Conservation (phyloP, 2,329 filamentous ascomycete genomes). For the Drechslera avenae region DNA sequence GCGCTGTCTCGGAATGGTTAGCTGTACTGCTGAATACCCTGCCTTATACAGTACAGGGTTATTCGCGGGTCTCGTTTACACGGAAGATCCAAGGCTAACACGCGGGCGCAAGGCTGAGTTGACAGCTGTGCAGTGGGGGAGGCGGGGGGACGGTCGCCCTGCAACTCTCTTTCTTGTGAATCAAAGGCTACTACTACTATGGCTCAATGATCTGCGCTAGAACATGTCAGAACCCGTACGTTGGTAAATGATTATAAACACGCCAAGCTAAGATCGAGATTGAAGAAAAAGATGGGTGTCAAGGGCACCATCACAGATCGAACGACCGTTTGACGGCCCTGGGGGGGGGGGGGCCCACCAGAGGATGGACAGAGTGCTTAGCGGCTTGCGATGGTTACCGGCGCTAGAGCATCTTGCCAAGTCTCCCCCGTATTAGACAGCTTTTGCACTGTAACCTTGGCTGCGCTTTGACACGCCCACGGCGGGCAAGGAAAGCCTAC, state of each 20-base stretch:
- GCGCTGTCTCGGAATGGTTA: conserved; percentile 7
- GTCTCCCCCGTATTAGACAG: conserved; percentile 16
- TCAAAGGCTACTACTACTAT: background rate
- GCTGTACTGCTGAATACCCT: conserved; percentile 10
- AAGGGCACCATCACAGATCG: conserved; percentile 11
- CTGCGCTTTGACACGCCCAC: background rate
- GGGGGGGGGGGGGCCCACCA: background rate
- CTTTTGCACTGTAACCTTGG: conserved; percentile 11
- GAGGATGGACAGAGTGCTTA: conserved; percentile 19
- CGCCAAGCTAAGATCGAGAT: conserved; percentile 4
- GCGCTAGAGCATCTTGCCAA: conserved; percentile 21
- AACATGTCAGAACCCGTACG: background rate
- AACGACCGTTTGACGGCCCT: conserved; percentile 18
- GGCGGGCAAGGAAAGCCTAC: conserved; percentile 4
- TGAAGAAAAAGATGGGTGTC: background rate
- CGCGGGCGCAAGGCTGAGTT: conserved; percentile 12
- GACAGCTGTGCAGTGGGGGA: background rate
- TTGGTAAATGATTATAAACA: too few species aligned
- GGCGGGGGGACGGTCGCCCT: too few species aligned
- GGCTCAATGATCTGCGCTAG: background rate
- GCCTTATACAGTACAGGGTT: background rate
- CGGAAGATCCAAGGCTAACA: conserved; percentile 3
- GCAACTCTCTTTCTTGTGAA: background rate
- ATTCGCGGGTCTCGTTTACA: conserved; percentile 18
- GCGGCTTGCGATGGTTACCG: conserved; percentile 22